Evolutionary conservation across 169 alveolate species (phyloP), one percentile per base, ranked within the genome.

Genomic region (Babesia caballi): DNA sequence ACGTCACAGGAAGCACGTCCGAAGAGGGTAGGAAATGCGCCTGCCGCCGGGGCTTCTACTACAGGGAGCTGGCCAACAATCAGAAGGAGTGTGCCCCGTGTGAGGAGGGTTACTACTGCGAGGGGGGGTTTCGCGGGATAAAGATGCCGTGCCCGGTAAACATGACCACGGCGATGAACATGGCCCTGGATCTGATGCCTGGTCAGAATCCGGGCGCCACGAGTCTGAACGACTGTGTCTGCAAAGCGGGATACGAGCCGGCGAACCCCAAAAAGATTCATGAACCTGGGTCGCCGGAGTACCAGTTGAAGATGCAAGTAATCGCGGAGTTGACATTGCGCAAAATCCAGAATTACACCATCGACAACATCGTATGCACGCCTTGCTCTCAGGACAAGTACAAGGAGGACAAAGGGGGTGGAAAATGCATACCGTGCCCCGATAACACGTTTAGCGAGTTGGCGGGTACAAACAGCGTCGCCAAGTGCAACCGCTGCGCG

Each of bases 21-120:
- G 93, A 88, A 56, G 93, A 88, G 40, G 91, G 71, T 40, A 66
- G 93, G 41, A 49, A 54, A 51, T 88, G 93, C 47, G 60, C 72
- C 27, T 88, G 93, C 54, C 57, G 54, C 32, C 41, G 30, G 40
- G 93, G 93, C n/a, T 88, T 49, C 66, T 88, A 83, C 61, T 88
- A 74, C 54, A 56, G 80, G 42, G 66, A 81, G 35, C 66, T 60
- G 42, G 69, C 76, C 14, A 90, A 85, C 36, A 57, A 59, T 33
- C 61, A 53, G 36, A 84, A 81, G 44, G 86, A 81, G 40, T 88
- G 93, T 56, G 87, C 67, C 44, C 73, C 82, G 19, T 83, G 91
- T 53, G 90, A 88, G 44, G 76, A 72, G 57, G 93, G 93, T 6
- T 82, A 78, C 65, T 83, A 67, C 35, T 88, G 91, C 35, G 81